Conservation (phyloP, 1,284 basidiomycete genomes). For the Apiotrichum gracile region DNA sequence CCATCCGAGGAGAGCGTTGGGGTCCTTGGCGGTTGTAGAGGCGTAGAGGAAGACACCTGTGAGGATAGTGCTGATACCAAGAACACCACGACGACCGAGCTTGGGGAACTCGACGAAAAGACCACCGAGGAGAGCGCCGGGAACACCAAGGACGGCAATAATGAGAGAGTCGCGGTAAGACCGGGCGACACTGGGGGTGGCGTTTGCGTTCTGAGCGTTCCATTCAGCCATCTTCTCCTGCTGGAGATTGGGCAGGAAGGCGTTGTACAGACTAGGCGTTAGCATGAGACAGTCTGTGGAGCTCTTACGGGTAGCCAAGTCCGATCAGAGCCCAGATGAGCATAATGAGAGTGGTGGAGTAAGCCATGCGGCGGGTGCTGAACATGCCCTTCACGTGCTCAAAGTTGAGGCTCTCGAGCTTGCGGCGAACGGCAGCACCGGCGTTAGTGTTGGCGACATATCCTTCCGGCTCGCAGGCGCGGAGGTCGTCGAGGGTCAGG, state of each 20-base stretch:
- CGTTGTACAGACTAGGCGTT: conserved; percentile 35
- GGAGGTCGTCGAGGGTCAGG: conserved; percentile 53
- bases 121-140: conserved; percentile 58
- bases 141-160: conserved; percentile 52
- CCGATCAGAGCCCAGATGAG: conserved; percentile 58
- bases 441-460: conserved; percentile 16
- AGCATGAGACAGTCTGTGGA: not conserved
- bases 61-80: conserved; percentile 52
- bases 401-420: conserved; percentile 49
- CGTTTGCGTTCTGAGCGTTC: conserved; percentile 31
- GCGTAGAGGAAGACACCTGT: conserved; percentile 59
- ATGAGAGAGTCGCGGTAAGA: conserved; percentile 55
- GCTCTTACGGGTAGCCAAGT: conserved; percentile 54
- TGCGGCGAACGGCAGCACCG: conserved; percentile 22
- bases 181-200: conserved; percentile 30
- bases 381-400: conserved; percentile 56
- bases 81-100: conserved; percentile 54
- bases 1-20: conserved; percentile 54
- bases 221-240: conserved; percentile 36
- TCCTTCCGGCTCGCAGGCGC: conserved; percentile 33
- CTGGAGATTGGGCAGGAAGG: conserved; percentile 56
- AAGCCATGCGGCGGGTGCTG: conserved; percentile 50
- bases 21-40: conserved; percentile 57
- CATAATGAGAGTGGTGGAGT: conserved; percentile 55
- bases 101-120: conserved; percentile 53